Percentiles rank a stretch among this genome's conserved stretches.
Evolutionary conservation across 805 yeast genomes (phyloP).

Genomic region (Saccharomyces eubayanus): DNA sequence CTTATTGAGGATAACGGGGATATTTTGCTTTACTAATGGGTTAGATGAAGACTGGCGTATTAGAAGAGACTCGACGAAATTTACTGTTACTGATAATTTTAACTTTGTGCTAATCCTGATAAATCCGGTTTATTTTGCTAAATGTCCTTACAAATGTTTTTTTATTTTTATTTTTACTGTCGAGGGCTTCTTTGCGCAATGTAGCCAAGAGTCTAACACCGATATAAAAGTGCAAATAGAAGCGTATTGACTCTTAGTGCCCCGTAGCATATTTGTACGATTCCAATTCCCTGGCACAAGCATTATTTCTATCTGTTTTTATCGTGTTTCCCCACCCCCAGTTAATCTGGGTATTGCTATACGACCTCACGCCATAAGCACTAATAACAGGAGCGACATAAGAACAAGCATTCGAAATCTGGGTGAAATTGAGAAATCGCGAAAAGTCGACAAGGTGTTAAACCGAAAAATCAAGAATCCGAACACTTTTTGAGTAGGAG

Average conservation of each 20-base stretch:
- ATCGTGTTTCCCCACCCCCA: neutral
- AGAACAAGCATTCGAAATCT: neutral
- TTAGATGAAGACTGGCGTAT: slow-evolving; percentile 9
- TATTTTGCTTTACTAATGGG: neutral
- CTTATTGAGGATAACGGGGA: slow-evolving; percentile 7
- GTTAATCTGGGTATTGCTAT: neutral
- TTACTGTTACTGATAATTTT: slow-evolving; percentile 4
- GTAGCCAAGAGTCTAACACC: neutral
- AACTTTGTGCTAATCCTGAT: neutral
- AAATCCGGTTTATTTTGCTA: neutral
- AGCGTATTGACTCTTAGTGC: neutral
- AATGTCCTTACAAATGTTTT: neutral
- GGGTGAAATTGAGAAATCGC: neutral
- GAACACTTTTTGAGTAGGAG: neutral
- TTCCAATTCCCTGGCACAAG: slow-evolving; percentile 2
- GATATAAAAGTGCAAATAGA: slow-evolving; percentile 1
- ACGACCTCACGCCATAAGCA: neutral
- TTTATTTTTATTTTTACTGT: neutral
- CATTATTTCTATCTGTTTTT: slow-evolving; percentile 2
- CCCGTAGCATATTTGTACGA: neutral
- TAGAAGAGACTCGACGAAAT: slow-evolving; percentile 9
- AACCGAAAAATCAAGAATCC: neutral
- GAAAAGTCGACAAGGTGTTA: neutral
- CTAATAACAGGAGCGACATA: neutral
- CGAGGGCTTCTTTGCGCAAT: neutral